Evolutionary conservation across 768 basidiomycete species (phyloP), one percentile per base, ranked within the genome.

Genomic region (Pleurotus tuber-regium): DNA sequence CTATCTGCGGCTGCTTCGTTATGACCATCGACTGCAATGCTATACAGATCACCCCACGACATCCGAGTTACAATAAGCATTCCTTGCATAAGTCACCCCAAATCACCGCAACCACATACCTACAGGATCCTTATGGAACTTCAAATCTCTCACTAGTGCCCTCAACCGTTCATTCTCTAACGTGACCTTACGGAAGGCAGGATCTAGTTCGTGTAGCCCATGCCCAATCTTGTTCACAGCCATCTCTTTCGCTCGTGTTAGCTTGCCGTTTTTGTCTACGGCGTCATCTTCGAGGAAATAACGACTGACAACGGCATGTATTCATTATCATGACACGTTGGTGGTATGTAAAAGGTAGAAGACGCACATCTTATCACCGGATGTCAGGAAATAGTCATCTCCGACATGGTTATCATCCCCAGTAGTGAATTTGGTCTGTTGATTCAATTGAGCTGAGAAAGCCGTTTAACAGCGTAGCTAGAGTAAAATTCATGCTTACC

Each of bases 171-270:
- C 78, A 60, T 94, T 93, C 69, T 92, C 80, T 19, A 98, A 70
- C 0, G 94, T 97, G 6, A 87, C 83, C 54, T 73, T 75, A 5
- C 86, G 78, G 65, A 95, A 99, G 1, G 78, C 72, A 6, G 89
- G 86, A 59, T 98, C 95, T 4, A 92, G 75, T 53, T 88, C 81
- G 58, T 97, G 95, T 7, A 99, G 70, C 2, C 81, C 92, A 63
- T 93, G 91, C 1, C 92, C 89, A 54, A 95, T 93, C 79, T 99
- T 99, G 70, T 99, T 99, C 23, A 98, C 89, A 1, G 92, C 83
- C 60, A 79, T 82, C 40, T 83, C 72, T 65, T 90, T 90, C 51
- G 82, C 79, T 51, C 82, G 73, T 1, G 76, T 78, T 65, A 99
- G 77, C 59, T 83, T 84, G 2, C 92, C 88, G 26, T 80, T 65